A percentile compares a stretch with the other conserved stretches of the same genome.
Evolutionary conservation across 2,329 filamentous ascomycete genomes (phyloP).

Genomic region (Venturia asperata): DNA sequence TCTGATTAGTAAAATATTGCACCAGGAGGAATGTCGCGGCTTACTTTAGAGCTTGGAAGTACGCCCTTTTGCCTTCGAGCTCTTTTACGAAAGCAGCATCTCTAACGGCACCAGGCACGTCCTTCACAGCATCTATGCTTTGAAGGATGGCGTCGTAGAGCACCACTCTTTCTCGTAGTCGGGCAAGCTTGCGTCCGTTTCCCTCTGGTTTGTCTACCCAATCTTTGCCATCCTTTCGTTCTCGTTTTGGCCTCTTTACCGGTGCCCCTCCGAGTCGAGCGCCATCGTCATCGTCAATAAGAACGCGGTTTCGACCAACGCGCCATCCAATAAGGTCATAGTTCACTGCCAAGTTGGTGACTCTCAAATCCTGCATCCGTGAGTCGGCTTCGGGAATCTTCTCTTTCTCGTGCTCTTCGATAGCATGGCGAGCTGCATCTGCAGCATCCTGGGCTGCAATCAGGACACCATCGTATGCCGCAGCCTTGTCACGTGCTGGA

Average conservation of each 20-base stretch:
- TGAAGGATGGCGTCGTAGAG: conserved; percentile 88
- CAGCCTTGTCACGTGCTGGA: conserved; percentile 58
- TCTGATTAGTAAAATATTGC: conserved; percentile 5
- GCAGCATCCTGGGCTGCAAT: conserved; percentile 88
- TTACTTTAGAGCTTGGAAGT: conserved; percentile 85
- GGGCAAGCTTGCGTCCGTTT: conserved; percentile 66
- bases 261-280: conserved; percentile 49
- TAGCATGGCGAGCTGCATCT: conserved; percentile 86
- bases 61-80: conserved; percentile 68
- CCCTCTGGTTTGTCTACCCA: conserved; percentile 45
- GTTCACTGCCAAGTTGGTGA: conserved; percentile 87
- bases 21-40: conserved; percentile 24
- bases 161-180: conserved; percentile 77
- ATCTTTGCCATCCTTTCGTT: conserved; percentile 42
- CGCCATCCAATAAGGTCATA: conserved; percentile 93
- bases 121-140: conserved; percentile 82
- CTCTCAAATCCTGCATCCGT: conserved; percentile 85
- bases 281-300: conserved; percentile 79
- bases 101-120: conserved; percentile 81
- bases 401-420: conserved; percentile 81
- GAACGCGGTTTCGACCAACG: conserved; percentile 82
- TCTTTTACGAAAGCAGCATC: conserved; percentile 70
- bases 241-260: conserved; percentile 47
- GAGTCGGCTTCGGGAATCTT: conserved; percentile 75
- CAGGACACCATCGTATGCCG: conserved; percentile 84